phyloP scores from a whole-genome alignment of 2,329 filamentous ascomycete species.

The Trichoderma brevicompactum region DNA sequence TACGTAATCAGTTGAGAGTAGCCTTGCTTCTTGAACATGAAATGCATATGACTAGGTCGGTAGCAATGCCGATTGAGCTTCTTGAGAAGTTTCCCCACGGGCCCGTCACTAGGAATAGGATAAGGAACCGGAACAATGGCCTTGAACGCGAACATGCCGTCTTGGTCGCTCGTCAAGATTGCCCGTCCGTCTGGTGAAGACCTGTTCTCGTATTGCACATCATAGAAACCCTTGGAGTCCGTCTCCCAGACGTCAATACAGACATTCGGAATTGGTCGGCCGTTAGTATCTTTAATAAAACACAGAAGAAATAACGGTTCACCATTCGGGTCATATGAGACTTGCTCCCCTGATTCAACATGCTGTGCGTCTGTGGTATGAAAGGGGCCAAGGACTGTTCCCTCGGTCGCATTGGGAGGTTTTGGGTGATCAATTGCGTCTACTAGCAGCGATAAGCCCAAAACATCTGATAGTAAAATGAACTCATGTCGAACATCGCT shows the following conservation, averaged over 20 bases:
- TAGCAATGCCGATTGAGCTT: conserved; percentile 72
- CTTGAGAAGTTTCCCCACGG: conserved; percentile 73
- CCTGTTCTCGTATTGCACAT: conserved; percentile 68
- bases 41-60: conserved; percentile 80
- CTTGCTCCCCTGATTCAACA: conserved; percentile 56
- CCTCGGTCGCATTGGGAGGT: conserved; percentile 67
- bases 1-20: conserved; percentile 44
- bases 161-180: conserved; percentile 35
- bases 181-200: conserved; percentile 43
- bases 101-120: conserved; percentile 81
- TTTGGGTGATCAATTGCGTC: conserved; percentile 80
- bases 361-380: conserved; percentile 72
- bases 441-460: conserved; percentile 74
- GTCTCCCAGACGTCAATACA: conserved; percentile 82
- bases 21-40: conserved; percentile 82
- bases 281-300: conserved; percentile 68
- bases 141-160: conserved; percentile 70
- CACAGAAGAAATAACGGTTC: neutral
- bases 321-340: conserved; percentile 53
- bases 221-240: conserved; percentile 75
- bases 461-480: conserved; percentile 74
- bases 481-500: conserved; percentile 74
- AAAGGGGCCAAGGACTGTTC: conserved; percentile 78
- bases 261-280: conserved; percentile 62
- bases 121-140: conserved; percentile 85